A percentile compares a stretch with the other conserved stretches of the same genome.
These are phyloP conservation scores for Oxyria digyna DNA, from an alignment of 148 eudicot genomes.

Conservation along the genomic window DNA sequence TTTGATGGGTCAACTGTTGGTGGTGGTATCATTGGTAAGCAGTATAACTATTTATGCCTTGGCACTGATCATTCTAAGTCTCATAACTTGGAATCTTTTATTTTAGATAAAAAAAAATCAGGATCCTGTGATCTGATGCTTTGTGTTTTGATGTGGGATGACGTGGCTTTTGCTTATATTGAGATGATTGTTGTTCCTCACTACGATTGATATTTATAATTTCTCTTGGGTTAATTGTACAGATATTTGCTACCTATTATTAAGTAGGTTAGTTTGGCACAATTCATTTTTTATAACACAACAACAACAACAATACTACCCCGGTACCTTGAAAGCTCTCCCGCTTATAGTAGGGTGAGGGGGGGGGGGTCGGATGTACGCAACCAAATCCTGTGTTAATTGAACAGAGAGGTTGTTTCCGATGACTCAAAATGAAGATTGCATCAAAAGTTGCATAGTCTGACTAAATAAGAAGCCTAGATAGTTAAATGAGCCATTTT, in stretches of 20 bases:
- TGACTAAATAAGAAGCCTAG: no score
- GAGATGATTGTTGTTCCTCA: not conserved
- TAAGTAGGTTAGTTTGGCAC: not conserved
- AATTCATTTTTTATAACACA: no score
- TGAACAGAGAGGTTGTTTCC: no score
- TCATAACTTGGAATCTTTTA: not conserved
- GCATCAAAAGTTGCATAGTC: no score
- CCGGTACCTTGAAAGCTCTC: no score
- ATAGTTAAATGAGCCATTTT: no score
- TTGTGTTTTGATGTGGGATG: not conserved
- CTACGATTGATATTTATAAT: not conserved
- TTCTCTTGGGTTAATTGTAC: not conserved
- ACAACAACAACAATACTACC: no score
- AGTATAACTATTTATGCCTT: not conserved
- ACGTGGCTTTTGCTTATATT: not conserved
- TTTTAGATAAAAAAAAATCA: not conserved
- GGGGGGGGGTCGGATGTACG: no score
- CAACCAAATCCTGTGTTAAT: no score
- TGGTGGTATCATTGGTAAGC: slow-evolving; percentile 82
- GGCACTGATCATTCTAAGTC: not conserved
- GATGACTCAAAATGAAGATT: no score
- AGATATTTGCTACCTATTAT: not conserved
- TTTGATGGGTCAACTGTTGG: slow-evolving; percentile 54
- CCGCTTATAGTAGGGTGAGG: no score
- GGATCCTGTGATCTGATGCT: not conserved